Base-by-base conservation (phyloP, 768 basidiomycete species). In the Suillus lakei region DNA sequence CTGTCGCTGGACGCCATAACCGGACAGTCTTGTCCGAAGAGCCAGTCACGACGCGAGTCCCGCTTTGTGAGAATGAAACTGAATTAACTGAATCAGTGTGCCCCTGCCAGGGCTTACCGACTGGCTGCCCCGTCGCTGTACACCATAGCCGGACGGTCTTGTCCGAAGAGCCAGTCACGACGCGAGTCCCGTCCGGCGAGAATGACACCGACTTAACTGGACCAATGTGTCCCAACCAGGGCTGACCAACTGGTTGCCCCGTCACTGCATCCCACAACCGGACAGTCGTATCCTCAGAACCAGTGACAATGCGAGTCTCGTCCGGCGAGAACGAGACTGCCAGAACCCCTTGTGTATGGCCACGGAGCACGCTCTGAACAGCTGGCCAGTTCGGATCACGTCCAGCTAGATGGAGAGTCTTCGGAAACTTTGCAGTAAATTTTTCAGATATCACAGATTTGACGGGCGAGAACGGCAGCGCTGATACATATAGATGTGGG, bases 401-500 rank as follows among this genome's bases (percentile, higher is more conserved):
- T 7, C 65, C 64, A 32, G 18, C 9, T 32, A 34, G 44, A 55
- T 26, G 18, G n/a, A 18, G 28, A 51, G 21, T 30, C 5, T 32
- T 51, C 15, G 32, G 32, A 43, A 36, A 53, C 1, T 23, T 55
- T 36, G 18, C 13, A 15, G 34, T 0, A 9, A 64, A 64, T 5
- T 30, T 23, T 18, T 15, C 7, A 12, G 26, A 59, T 69, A 70
- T 76, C 73, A 39, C 71, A 63, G 23, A 81, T 76, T 64, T 48
- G 34, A 38, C 18, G 38, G 73, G 73, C 21, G 62, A 59, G 63
- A 75, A 74, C 16, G 73, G 71, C 6, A 75, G 38, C 2, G 69
- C 73, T 38, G 72, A 74, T 18, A 74, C 18, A 55, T 74, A 74
- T 13, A 74, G 68, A 53, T 74, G 73, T 7, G 73, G 73, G 1